Evolutionary conservation across 2,329 filamentous ascomycete species (phyloP).

Genomic region (Bipolaris bicolor): DNA sequence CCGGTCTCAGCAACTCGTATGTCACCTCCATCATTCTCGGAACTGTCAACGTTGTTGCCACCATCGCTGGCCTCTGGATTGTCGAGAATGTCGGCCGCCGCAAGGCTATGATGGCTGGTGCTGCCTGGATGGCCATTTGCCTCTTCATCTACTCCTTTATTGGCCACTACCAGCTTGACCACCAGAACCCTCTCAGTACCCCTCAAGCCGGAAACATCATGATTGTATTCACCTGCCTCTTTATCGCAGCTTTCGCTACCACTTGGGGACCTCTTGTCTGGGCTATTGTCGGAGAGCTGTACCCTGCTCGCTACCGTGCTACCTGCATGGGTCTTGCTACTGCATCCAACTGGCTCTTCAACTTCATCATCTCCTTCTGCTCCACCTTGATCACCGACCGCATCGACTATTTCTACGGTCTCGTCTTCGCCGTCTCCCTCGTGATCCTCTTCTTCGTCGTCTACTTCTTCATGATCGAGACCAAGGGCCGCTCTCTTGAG

Average conservation of each 20-base stretch:
- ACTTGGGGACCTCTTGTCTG: slow-evolving; percentile 76
- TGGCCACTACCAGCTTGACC: slow-evolving; percentile 52
- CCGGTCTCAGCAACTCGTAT: slow-evolving; percentile 52
- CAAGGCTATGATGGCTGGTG: slow-evolving; percentile 54
- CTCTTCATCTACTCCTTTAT: slow-evolving; percentile 62
- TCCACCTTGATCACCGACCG: slow-evolving; percentile 75
- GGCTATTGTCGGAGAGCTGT: slow-evolving; percentile 71
- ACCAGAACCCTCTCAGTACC: slow-evolving; percentile 41
- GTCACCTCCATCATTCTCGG: slow-evolving; percentile 58
- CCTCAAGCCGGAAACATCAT: slow-evolving; percentile 62
- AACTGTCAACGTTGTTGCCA: slow-evolving; percentile 57
- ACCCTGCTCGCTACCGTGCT: slow-evolving; percentile 63
- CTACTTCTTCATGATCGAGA: slow-evolving; percentile 81
- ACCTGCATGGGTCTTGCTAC: slow-evolving; percentile 53
- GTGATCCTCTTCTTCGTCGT: slow-evolving; percentile 68
- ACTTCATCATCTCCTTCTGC: slow-evolving; percentile 67
- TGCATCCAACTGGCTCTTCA: slow-evolving; percentile 55
- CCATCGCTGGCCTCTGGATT: slow-evolving; percentile 54
- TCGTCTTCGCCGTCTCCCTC: slow-evolving; percentile 74
- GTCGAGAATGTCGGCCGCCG: slow-evolving; percentile 57
- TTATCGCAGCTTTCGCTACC: slow-evolving; percentile 69
- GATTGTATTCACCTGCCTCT: slow-evolving; percentile 72
- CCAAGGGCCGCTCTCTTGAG: slow-evolving; percentile 74
- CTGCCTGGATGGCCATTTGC: slow-evolving; percentile 60
- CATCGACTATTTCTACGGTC: slow-evolving; percentile 76